Evolutionary conservation across 2,329 filamentous ascomycete species (phyloP), one percentile per base, ranked within the genome.

Genomic region (Zalaria sp.): DNA sequence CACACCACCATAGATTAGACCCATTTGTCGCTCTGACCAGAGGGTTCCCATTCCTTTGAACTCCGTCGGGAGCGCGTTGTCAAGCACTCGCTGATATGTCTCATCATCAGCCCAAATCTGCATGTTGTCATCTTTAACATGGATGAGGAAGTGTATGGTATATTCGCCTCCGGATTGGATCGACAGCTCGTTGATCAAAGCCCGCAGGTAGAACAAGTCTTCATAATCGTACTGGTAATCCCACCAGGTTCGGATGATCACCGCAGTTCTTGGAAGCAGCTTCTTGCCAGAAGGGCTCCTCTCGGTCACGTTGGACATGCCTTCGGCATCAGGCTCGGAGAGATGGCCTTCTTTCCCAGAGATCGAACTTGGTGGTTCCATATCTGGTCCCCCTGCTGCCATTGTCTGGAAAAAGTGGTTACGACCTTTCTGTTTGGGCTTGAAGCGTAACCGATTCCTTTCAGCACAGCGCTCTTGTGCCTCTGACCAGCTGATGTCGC

Each of bases 181-280:
- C 5, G 79, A 77, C 6, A 93, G 68, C 60, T 94, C 86, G 3
- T 81, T 77, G 35, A 93, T 77, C 52, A 94, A 66, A 28, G 87
- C 81, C 10, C 86, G 82, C 51, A 94, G 73, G 53, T 86, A 85
- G 59, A 88, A 76, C 38, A 89, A 70, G 54, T 91, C 84, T 53
- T 93, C 83, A 35, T 82, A 74, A 6, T 77, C 77, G 69, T 86
- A 95, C 5, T 75, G 53, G 50, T 83, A 93, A 50, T 83, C 81
- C 49, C 81, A 77, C 83, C 84, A 94, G 39, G 82, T 81, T 25
- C 88, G 75, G 25, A 95, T 73, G 1, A 95, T 74, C 4, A 95
- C 71, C 3, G 84, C 87, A 1, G 83, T 89, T 25, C 84, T 73
- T 0, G 72, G 62, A 4, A 71, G 49, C 5, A 60, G 53, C 11